Percentiles rank a stretch among this genome's conserved stretches.
Evolutionary conservation across 129 eudicot genomes (phyloP).

Genomic region (Tanacetum coccineum): DNA sequence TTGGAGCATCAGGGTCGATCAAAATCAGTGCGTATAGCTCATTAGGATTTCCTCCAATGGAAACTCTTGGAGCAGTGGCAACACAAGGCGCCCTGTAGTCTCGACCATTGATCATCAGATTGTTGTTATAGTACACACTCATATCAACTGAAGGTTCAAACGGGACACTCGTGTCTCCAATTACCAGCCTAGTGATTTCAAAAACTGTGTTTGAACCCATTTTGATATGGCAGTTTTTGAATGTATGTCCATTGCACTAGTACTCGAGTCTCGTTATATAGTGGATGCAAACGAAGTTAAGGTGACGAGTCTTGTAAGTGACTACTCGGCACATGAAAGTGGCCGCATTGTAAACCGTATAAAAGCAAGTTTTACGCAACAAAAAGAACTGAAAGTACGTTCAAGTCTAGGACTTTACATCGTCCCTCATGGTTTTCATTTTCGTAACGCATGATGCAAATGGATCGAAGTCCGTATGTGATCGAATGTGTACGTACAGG

Average conservation of each 20-base stretch:
- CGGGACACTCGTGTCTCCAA: neutral
- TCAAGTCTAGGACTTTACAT: too few relatives aligned
- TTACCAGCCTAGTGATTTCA: constrained; percentile 1
- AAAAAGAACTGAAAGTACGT: too few relatives aligned
- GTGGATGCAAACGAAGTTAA: neutral
- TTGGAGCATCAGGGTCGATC: constrained; percentile 9
- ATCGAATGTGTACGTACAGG: too few relatives aligned
- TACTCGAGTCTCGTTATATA: neutral
- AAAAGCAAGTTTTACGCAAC: too few relatives aligned
- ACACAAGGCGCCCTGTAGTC: neutral
- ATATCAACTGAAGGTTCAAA: constrained; percentile 10
- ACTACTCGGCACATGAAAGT: neutral
- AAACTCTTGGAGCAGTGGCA: neutral
- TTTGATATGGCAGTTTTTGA: neutral
- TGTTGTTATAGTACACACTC: neutral
- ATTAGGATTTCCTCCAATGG: neutral
- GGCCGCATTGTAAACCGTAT: too few relatives aligned
- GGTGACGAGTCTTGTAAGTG: neutral
- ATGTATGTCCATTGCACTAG: neutral
- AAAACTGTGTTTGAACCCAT: constrained; percentile 1
- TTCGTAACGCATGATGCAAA: too few relatives aligned
- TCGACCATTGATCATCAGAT: constrained; percentile 2
- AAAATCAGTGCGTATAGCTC: constrained; percentile 7
- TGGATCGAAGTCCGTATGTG: too few relatives aligned
- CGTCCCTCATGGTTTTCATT: too few relatives aligned